phyloP scores from a whole-genome alignment of 2,329 filamentous ascomycete genomes.

The Aulographum hederae region DNA sequence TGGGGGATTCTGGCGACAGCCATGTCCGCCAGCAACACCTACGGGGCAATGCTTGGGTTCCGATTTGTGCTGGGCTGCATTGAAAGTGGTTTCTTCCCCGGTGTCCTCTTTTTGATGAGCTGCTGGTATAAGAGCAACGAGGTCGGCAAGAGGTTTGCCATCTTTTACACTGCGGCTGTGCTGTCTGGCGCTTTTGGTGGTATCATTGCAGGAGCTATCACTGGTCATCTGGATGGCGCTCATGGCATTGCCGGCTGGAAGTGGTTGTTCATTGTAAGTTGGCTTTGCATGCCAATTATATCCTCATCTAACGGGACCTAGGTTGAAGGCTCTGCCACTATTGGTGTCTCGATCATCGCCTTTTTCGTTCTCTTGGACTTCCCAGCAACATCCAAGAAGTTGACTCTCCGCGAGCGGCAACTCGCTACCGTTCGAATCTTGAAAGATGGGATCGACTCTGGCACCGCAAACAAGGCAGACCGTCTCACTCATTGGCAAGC shows the following conservation, averaged over 20 bases:
- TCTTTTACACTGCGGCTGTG: constrained; percentile 27
- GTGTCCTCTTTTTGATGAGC: neutral
- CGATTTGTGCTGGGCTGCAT: constrained; percentile 27
- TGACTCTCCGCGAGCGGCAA: constrained; percentile 31
- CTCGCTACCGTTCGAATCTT: constrained; percentile 47
- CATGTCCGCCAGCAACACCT: constrained; percentile 10
- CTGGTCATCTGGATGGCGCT: constrained; percentile 37
- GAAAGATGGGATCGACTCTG: constrained; percentile 33
- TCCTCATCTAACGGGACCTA: no score
- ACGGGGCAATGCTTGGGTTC: constrained; percentile 25
- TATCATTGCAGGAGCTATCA: constrained; percentile 39
- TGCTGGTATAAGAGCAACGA: constrained; percentile 3
- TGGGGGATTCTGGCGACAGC: neutral
- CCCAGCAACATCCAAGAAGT: constrained; percentile 38
- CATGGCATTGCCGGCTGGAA: constrained; percentile 23
- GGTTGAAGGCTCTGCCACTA: constrained; percentile 11
- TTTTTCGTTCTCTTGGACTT: constrained; percentile 50
- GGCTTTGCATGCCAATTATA: no score
- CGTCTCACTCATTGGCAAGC: neutral
- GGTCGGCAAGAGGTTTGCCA: neutral
- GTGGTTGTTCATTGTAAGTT: constrained; percentile 10
- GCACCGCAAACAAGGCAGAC: no score
- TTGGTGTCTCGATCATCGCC: constrained; percentile 11
- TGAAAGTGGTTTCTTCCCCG: constrained; percentile 6
- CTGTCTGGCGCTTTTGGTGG: constrained; percentile 43